Conservation (phyloP, 768 basidiomycete species). For the Roridomyces roridus region DNA sequence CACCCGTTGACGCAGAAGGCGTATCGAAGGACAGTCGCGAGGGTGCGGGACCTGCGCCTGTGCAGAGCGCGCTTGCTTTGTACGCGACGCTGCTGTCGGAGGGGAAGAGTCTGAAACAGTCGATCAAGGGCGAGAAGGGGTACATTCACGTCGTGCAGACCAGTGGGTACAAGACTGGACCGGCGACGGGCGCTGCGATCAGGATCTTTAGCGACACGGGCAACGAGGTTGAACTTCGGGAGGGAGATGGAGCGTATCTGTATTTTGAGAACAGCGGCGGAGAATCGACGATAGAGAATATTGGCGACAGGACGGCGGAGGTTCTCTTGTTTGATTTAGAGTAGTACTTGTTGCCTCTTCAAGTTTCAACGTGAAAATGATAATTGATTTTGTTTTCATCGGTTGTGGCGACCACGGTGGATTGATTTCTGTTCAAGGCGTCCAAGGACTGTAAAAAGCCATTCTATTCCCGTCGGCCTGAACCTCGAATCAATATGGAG, state of each 20-base stretch:
- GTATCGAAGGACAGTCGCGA: conserved; percentile 66
- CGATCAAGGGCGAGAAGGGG: conserved; percentile 61
- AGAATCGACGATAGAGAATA: conserved; percentile 59
- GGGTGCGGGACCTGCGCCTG: conserved; percentile 80
- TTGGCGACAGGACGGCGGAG: conserved; percentile 71
- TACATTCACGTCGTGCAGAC: conserved; percentile 90
- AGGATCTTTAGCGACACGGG: conserved; percentile 49
- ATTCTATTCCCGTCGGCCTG: too few species aligned
- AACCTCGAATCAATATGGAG: too few species aligned
- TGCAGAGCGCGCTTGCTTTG: conserved; percentile 69
- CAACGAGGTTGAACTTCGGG: conserved; percentile 63
- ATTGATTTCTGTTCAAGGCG: too few species aligned
- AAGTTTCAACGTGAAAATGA: too few species aligned
- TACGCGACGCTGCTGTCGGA: conserved; percentile 78
- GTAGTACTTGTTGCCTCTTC: too few species aligned
- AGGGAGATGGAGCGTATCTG: conserved; percentile 91
- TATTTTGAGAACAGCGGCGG: conserved; percentile 48
- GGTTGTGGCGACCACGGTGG: too few species aligned
- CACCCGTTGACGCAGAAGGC: conserved; percentile 64
- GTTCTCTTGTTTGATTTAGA: conserved; percentile 83
- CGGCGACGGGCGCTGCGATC: conserved; percentile 63
- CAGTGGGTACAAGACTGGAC: conserved; percentile 74
- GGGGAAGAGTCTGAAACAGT: conserved; percentile 57
- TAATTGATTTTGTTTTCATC: too few species aligned
- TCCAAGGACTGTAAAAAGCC: too few species aligned